A percentile compares a stretch with the other conserved stretches of the same genome.
These are phyloP conservation scores for Nakazawaea laoshanensis DNA, from an alignment of 805 yeast species.

Conservation along the genomic window DNA sequence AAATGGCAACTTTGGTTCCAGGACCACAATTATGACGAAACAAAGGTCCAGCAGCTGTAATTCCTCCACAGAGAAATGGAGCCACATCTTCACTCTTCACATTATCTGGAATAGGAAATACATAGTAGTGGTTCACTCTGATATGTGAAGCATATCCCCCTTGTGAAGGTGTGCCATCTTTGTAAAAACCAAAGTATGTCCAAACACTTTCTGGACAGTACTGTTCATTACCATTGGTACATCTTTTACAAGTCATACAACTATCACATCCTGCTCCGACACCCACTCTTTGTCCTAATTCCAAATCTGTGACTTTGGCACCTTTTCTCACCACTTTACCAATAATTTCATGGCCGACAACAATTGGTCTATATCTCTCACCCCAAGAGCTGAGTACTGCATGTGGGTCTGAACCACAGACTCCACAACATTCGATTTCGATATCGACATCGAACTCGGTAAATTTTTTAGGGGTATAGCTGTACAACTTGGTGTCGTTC, in stretches of 20 bases:
- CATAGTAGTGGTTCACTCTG: constrained; percentile 35
- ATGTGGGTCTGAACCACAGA: constrained; percentile 60
- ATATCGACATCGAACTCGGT: constrained; percentile 42
- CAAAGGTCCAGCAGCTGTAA: constrained; percentile 41
- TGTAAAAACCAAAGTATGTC: constrained; percentile 31
- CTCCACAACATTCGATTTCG: constrained; percentile 53
- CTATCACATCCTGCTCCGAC: constrained; percentile 33
- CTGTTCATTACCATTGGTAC: constrained; percentile 31
- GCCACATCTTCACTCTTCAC: constrained; percentile 33
- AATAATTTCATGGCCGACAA: constrained; percentile 43
- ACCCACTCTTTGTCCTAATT: constrained; percentile 38
- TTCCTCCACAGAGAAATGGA: constrained; percentile 44
- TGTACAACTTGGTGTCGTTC: constrained; percentile 44
- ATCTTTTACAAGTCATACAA: constrained; percentile 27
- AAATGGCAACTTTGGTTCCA: constrained; percentile 28
- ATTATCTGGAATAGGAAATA: constrained; percentile 37
- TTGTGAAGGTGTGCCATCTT: constrained; percentile 26
- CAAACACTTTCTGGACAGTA: constrained; percentile 31
- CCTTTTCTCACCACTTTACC: constrained; percentile 32
- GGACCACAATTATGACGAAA: constrained; percentile 29
- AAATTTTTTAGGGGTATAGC: constrained; percentile 39
- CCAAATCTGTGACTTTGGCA: constrained; percentile 23
- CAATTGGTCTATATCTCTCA: constrained; percentile 20
- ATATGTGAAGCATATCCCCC: constrained; percentile 43
- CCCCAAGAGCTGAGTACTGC: constrained; percentile 31